Evolutionary conservation across 2,329 filamentous ascomycete genomes (phyloP).

Genomic region (Colletotrichum chrysophilum): DNA sequence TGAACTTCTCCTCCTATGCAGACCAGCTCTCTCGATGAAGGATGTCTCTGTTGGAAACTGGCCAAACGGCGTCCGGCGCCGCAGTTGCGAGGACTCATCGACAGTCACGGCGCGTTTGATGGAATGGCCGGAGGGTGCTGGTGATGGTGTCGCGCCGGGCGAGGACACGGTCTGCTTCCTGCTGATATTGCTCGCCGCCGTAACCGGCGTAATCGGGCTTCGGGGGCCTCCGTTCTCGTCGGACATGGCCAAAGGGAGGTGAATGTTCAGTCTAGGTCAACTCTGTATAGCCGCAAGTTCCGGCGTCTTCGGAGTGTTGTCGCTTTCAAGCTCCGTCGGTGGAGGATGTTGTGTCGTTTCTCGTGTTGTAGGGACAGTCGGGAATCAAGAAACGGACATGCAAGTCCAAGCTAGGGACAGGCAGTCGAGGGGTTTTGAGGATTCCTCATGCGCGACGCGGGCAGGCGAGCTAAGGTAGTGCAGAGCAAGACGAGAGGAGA

Average conservation of each 20-base stretch:
- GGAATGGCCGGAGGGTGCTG: conserved; percentile 35
- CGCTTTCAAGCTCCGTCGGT: not conserved
- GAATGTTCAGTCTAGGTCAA: not conserved
- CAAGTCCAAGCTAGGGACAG: conserved; percentile 12
- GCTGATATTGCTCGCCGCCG: conserved; percentile 14
- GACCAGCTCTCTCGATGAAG: conserved; percentile 23
- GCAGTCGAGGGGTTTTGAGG: conserved; percentile 19
- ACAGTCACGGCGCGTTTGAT: conserved; percentile 47
- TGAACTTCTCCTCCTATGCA: conserved; percentile 70
- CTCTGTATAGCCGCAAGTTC: not conserved
- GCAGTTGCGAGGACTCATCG: conserved; percentile 36
- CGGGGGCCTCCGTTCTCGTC: conserved; percentile 14
- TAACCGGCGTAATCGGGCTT: conserved; percentile 13
- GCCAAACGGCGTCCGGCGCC: conserved; percentile 22
- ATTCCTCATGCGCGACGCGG: conserved; percentile 6
- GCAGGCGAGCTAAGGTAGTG: not conserved
- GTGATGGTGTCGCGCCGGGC: conserved; percentile 8
- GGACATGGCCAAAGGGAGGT: conserved; percentile 3
- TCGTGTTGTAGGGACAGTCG: not conserved
- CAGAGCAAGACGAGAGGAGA: not conserved
- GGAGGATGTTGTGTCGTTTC: not conserved
- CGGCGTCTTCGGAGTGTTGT: not conserved
- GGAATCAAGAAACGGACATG: not conserved
- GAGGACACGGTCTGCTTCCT: conserved; percentile 20
- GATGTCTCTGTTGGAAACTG: conserved; percentile 31